phyloP scores from a whole-genome alignment of 768 basidiomycete species.

The Naematelia encephala region DNA sequence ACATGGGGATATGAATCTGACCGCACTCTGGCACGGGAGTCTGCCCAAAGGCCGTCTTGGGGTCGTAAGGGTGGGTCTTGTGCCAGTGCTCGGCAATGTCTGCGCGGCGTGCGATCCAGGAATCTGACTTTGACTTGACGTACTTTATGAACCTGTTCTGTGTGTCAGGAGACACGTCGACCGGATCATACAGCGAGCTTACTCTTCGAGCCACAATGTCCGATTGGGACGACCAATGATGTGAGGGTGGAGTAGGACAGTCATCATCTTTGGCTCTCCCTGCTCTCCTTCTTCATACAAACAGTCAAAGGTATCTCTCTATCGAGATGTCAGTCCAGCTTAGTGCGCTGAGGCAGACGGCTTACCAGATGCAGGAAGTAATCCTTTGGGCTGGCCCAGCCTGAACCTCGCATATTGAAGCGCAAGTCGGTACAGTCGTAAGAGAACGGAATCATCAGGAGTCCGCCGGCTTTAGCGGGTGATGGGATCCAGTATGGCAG shows the following conservation, averaged over 20 bases:
- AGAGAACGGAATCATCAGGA: slow-evolving; percentile 27
- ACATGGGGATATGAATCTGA: slow-evolving; percentile 9
- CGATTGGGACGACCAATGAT: slow-evolving; percentile 25
- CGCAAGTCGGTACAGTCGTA: slow-evolving; percentile 20
- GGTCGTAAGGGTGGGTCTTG: slow-evolving; percentile 21
- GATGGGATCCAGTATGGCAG: slow-evolving; percentile 24
- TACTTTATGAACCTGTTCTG: slow-evolving; percentile 26
- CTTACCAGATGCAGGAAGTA: slow-evolving; percentile 27
- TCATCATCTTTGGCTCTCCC: slow-evolving; percentile 31
- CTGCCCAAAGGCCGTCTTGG: slow-evolving; percentile 24
- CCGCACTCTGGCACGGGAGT: slow-evolving; percentile 15
- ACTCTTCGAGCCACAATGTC: slow-evolving; percentile 20
- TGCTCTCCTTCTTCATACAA: slow-evolving; percentile 24
- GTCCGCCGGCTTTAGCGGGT: slow-evolving; percentile 9
- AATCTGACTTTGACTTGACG: slow-evolving; percentile 13
- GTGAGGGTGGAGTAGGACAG: slow-evolving; percentile 35
- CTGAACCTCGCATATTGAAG: slow-evolving; percentile 26
- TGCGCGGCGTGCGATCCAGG: slow-evolving; percentile 21
- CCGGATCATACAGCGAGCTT: too few relatives aligned
- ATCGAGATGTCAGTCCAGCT: not conserved
- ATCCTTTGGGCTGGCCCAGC: slow-evolving; percentile 32
- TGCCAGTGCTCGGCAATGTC: slow-evolving; percentile 28
- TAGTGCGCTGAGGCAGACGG: not conserved
- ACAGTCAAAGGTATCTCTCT: slow-evolving; percentile 28
- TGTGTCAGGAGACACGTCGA: too few relatives aligned